Conservation (phyloP, 2,329 filamentous ascomycete species). For the Uncinocarpus reesii region DNA sequence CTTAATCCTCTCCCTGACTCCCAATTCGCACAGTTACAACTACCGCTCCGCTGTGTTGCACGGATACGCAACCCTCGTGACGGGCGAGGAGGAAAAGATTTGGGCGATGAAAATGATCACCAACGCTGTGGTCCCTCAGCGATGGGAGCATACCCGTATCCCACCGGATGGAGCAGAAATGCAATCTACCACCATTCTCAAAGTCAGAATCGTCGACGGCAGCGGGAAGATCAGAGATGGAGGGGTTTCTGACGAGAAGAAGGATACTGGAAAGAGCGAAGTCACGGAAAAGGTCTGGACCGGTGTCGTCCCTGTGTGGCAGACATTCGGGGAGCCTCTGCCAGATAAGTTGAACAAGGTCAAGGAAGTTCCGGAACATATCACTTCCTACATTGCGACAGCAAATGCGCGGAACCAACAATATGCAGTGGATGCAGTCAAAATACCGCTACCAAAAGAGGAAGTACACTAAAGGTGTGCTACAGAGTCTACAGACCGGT, state of each 20-base stretch:
- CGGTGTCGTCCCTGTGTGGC: constrained; percentile 55
- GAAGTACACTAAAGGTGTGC: constrained; percentile 22
- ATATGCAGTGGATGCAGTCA: constrained; percentile 33
- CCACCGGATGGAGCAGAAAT: constrained; percentile 66
- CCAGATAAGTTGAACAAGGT: constrained; percentile 51
- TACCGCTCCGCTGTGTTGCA: constrained; percentile 73
- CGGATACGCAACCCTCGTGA: constrained; percentile 59
- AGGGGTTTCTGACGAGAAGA: constrained; percentile 50
- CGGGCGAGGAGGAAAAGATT: constrained; percentile 57
- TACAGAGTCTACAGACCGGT: not conserved
- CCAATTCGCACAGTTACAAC: constrained; percentile 75
- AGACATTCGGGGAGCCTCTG: constrained; percentile 53
- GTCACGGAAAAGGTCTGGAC: constrained; percentile 47
- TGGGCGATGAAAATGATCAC: constrained; percentile 74
- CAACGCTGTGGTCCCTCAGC: constrained; percentile 56
- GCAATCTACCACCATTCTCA: constrained; percentile 62
- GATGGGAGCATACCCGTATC: constrained; percentile 59
- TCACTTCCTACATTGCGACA: constrained; percentile 44
- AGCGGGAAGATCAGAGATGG: constrained; percentile 66
- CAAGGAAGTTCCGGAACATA: constrained; percentile 50
- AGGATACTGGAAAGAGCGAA: constrained; percentile 42
- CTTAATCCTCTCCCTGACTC: constrained; percentile 66
- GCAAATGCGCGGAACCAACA: constrained; percentile 37
- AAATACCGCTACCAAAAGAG: constrained; percentile 22
- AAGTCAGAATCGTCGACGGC: constrained; percentile 56